Conservation (phyloP, 108 stramenopile genomes). For the Conticribra weissflogii region DNA sequence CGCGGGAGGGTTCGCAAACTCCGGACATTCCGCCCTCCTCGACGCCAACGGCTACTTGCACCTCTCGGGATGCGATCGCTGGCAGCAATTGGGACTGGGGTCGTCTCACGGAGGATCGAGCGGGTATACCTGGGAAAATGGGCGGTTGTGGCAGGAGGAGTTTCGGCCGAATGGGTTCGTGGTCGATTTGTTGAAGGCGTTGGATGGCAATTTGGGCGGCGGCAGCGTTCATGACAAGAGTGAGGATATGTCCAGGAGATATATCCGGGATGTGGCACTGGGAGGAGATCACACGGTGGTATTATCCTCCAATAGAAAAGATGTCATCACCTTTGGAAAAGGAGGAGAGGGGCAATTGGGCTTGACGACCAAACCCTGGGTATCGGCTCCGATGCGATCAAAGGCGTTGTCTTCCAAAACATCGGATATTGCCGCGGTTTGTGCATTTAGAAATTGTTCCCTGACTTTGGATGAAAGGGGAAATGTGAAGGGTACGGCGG, state of each 20-base stretch:
- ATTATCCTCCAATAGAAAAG: slow-evolving; percentile 53
- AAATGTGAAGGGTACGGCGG: slow-evolving; percentile 39
- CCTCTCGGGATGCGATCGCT: slow-evolving; percentile 74
- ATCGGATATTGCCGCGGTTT: slow-evolving; percentile 54
- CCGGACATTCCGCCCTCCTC: slow-evolving; percentile 68
- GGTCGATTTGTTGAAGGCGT: slow-evolving; percentile 32
- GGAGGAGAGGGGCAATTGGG: slow-evolving; percentile 74
- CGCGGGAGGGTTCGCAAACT: slow-evolving; percentile 49
- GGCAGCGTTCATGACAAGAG: no score
- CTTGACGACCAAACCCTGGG: slow-evolving; percentile 60
- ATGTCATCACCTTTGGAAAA: slow-evolving; percentile 66
- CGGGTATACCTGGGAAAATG: slow-evolving; percentile 74
- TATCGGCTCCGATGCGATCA: slow-evolving; percentile 67
- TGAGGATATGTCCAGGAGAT: neutral
- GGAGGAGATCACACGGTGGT: slow-evolving; percentile 76
- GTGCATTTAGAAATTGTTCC: slow-evolving; percentile 64
- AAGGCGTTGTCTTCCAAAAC: slow-evolving; percentile 43
- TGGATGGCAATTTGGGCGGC: slow-evolving; percentile 11
- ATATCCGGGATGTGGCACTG: slow-evolving; percentile 67
- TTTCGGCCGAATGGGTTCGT: slow-evolving; percentile 44
- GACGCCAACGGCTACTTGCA: slow-evolving; percentile 53
- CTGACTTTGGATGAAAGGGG: slow-evolving; percentile 59
- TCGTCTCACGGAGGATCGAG: slow-evolving; percentile 57
- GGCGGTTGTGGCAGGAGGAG: slow-evolving; percentile 57
- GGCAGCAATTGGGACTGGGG: slow-evolving; percentile 77